A percentile compares a stretch with the other conserved stretches of the same genome.
Evolutionary conservation across 1,139 yeast genomes (phyloP).

Genomic region (Nematodospora anomalae): DNA sequence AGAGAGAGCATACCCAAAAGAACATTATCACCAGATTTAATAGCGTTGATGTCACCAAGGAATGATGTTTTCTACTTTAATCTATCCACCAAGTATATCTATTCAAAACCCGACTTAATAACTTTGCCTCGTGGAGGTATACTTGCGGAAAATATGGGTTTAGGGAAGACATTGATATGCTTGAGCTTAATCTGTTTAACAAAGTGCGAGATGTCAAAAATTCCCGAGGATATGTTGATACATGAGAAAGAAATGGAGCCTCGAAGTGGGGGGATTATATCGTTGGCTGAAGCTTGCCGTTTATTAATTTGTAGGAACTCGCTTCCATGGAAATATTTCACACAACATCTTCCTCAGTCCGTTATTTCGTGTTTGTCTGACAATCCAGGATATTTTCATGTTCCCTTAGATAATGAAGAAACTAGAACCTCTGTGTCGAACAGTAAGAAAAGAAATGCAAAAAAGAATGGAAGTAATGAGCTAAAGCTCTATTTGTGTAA

Average conservation of each 20-base stretch:
- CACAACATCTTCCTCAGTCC: constrained; percentile 42
- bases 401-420: constrained; percentile 7
- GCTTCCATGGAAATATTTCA: constrained; percentile 57
- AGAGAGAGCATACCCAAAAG: constrained; percentile 42
- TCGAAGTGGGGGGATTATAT: constrained; percentile 12
- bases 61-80: constrained; percentile 33
- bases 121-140: constrained; percentile 63
- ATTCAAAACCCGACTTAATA: constrained; percentile 38
- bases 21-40: constrained; percentile 46
- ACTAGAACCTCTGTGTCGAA: constrained; percentile 4
- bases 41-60: constrained; percentile 27
- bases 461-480: constrained; percentile 12
- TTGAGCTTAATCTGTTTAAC: constrained; percentile 59
- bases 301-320: constrained; percentile 45
- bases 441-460: constrained; percentile 19
- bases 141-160: constrained; percentile 75
- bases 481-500: constrained; percentile 43
- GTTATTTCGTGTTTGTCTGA: constrained; percentile 35
- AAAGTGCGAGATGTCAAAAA: constrained; percentile 48
- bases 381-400: constrained; percentile 44
- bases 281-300: constrained; percentile 43
- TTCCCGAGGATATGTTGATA: constrained; percentile 38
- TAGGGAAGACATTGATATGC: constrained; percentile 71
- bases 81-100: constrained; percentile 26
- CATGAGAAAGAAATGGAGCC: constrained; percentile 14